These are phyloP conservation scores for Sugiyamaella pinicola DNA, from an alignment of 1,139 yeast species.

Conservation along the genomic window DNA sequence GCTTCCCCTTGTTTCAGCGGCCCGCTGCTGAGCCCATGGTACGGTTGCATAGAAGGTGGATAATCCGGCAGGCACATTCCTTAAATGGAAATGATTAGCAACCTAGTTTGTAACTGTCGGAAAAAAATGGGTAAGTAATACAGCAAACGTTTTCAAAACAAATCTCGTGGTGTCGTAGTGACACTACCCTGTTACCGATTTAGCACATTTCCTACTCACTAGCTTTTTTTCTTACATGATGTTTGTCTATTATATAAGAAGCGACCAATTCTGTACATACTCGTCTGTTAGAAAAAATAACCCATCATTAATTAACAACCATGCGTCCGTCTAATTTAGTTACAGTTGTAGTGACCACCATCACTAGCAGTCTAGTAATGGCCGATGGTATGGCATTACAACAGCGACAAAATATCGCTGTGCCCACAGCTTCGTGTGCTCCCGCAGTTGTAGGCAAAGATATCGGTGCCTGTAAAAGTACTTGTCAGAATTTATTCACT, in stretches of 20 bases:
- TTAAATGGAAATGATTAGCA: neutral
- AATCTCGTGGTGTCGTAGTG: neutral
- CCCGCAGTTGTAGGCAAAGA: slow-evolving; percentile 3
- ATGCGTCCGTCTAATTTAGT: neutral
- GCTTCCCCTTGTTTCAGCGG: no score
- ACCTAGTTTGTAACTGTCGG: neutral
- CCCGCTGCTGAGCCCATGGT: neutral
- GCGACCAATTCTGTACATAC: no score
- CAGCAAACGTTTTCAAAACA: neutral
- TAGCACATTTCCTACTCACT: no score
- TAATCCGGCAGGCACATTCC: neutral
- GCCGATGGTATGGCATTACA: neutral
- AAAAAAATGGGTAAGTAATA: neutral
- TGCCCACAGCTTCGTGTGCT: slow-evolving; percentile 5
- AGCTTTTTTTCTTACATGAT: no score
- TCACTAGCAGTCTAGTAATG: neutral
- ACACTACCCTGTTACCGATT: no score
- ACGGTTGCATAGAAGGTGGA: neutral
- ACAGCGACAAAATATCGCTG: neutral
- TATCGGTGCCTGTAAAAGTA: slow-evolving; percentile 1
- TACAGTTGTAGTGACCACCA: neutral
- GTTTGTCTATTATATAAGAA: no score
- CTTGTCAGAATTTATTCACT: neutral
- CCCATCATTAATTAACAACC: neutral
- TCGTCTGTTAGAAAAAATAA: no score